A percentile compares a stretch with the other conserved stretches of the same genome.
phyloP scores from a whole-genome alignment of 2,329 filamentous ascomycete genomes.

The Cytospora paraplurivora region DNA sequence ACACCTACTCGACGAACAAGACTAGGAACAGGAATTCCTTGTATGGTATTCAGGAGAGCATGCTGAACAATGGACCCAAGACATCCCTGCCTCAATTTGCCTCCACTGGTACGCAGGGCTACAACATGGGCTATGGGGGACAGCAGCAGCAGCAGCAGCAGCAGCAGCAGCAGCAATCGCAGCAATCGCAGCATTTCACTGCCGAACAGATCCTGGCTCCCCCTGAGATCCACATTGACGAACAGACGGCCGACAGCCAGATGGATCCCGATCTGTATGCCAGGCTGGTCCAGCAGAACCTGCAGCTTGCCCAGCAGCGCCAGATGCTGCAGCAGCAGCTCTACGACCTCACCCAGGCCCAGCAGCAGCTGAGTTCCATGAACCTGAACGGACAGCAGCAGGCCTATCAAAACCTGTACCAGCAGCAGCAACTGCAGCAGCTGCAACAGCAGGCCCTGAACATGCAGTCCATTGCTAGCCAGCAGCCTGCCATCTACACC shows the following conservation, averaged over 20 bases:
- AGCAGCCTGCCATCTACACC: constrained; percentile 72
- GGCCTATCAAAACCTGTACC: constrained; percentile 61
- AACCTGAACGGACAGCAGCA: constrained; percentile 65
- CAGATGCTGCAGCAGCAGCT: constrained; percentile 94
- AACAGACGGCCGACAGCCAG: constrained; percentile 63
- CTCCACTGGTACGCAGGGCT: constrained; percentile 37
- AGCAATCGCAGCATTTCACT: constrained; percentile 59
- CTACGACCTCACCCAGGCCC: constrained; percentile 77
- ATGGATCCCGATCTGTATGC: constrained; percentile 88
- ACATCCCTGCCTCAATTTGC: constrained; percentile 52
- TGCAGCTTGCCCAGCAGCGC: constrained; percentile 92
- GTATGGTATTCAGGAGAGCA: constrained; percentile 47
- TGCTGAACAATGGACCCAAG: constrained; percentile 54
- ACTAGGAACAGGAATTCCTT: constrained; percentile 46
- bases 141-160: constrained; percentile 37
- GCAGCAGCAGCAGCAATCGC: constrained; percentile 26
- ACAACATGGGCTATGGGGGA: constrained; percentile 27
- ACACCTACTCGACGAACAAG: constrained; percentile 42
- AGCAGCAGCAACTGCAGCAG: constrained; percentile 45
- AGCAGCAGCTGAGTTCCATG: constrained; percentile 80
- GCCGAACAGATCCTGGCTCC: constrained; percentile 89
- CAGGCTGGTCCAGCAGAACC: constrained; percentile 85
- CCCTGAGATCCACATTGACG: constrained; percentile 74
- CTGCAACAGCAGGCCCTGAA: constrained; percentile 65
- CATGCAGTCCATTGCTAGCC: constrained; percentile 64